A percentile compares a stretch with the other conserved stretches of the same genome.
Evolutionary conservation across 129 eudicot genomes (phyloP).

Genomic region (Artemisia argyi): DNA sequence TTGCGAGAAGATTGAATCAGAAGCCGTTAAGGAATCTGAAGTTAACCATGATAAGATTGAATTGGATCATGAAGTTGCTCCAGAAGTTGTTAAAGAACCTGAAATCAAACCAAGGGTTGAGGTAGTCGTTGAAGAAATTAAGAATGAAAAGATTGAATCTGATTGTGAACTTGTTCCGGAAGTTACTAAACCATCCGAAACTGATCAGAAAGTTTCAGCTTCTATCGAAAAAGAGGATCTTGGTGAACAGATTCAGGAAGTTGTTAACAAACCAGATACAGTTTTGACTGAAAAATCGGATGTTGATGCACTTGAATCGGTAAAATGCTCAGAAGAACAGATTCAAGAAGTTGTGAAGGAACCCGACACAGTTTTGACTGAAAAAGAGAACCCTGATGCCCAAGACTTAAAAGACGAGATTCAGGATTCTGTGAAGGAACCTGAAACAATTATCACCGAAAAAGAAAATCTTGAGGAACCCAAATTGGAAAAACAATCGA

Average conservation of each 20-base stretch:
- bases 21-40: constrained; percentile 18
- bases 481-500: constrained; percentile 11
- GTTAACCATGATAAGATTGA: constrained; percentile 11
- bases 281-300: constrained; percentile 18
- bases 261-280: background rate
- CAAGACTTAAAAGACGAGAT: constrained; percentile 12
- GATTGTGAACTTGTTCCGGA: constrained; percentile 7
- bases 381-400: constrained; percentile 18
- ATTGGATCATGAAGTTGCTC: background rate
- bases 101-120: background rate
- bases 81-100: constrained; percentile 19
- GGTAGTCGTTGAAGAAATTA: constrained; percentile 4
- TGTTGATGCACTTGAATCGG: background rate
- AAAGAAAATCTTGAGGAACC: constrained; percentile 23
- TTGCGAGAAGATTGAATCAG: constrained; percentile 19
- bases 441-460: constrained; percentile 20
- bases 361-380: constrained; percentile 8
- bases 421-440: constrained; percentile 20
- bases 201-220: constrained; percentile 11
- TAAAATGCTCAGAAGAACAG: constrained; percentile 18
- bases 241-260: constrained; percentile 5
- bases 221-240: constrained; percentile 20
- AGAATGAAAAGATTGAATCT: constrained; percentile 11
- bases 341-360: constrained; percentile 21
- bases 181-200: constrained; percentile 19